Evolutionary conservation across 768 basidiomycete genomes (phyloP).

Genomic region (Kwoniella sp.): DNA sequence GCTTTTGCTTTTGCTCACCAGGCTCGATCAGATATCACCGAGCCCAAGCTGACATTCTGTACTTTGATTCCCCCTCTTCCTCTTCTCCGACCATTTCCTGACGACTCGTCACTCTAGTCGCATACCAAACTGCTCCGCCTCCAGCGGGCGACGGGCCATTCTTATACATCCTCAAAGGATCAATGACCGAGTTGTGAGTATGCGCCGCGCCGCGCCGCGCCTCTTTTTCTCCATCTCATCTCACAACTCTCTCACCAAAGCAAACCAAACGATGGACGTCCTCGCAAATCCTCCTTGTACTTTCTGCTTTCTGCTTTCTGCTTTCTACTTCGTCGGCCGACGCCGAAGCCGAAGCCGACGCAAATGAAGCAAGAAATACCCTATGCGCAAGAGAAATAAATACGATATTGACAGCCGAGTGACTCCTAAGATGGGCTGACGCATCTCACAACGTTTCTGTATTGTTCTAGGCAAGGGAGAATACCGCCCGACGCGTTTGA

Average conservation of each 20-base stretch:
- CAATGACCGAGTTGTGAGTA: constrained; percentile 68
- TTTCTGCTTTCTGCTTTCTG: not conserved
- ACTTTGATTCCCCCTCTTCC: not conserved
- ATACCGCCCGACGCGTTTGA: constrained; percentile 81
- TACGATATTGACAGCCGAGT: not conserved
- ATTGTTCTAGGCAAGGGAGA: constrained; percentile 70
- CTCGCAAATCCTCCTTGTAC: too few relatives aligned
- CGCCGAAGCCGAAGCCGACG: too few relatives aligned
- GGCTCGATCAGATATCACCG: not conserved
- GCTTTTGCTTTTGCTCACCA: too few relatives aligned
- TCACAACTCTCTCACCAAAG: not conserved
- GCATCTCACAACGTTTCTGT: not conserved
- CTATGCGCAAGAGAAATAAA: too few relatives aligned
- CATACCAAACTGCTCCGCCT: constrained; percentile 74
- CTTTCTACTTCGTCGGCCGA: too few relatives aligned
- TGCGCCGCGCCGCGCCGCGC: not conserved
- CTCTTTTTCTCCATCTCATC: not conserved
- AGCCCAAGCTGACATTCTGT: not conserved
- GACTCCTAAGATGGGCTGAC: not conserved
- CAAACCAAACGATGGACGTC: too few relatives aligned
- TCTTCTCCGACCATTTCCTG: not conserved
- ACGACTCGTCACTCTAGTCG: constrained; percentile 57
- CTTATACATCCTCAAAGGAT: constrained; percentile 76
- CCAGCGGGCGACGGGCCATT: constrained; percentile 76
- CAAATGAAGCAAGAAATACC: too few relatives aligned